A percentile compares a stretch with the other conserved stretches of the same genome.
Evolutionary conservation across 257 asterid genomes (phyloP).

Genomic region (Jacaranda copaia): DNA sequence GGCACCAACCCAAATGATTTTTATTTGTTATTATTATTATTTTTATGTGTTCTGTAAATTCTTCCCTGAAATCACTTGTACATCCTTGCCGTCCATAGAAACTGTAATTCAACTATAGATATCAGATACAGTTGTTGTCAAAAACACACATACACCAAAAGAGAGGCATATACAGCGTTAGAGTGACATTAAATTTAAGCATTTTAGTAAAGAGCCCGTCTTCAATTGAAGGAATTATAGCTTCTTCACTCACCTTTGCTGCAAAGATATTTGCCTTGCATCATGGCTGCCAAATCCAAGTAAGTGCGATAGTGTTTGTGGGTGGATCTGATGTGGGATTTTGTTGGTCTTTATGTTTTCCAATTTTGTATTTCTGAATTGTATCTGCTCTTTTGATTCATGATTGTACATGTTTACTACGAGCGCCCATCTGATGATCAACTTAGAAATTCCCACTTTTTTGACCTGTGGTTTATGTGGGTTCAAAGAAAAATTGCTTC

Average conservation of each 20-base stretch:
- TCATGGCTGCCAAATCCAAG: conserved; percentile 77
- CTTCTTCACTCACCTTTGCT: conserved; percentile 14
- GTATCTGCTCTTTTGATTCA: conserved; percentile 14
- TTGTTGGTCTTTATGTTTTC: conserved; percentile 35
- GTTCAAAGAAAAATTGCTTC: conserved; percentile 15
- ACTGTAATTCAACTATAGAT: conserved; percentile 28
- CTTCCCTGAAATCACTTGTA: conserved; percentile 26
- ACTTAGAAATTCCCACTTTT: conserved; percentile 14
- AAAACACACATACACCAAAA: neutral
- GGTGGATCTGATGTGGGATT: conserved; percentile 46
- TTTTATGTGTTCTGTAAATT: conserved; percentile 8
- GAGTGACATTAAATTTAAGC: conserved; percentile 32
- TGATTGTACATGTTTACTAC: neutral
- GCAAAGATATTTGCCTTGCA: conserved; percentile 26
- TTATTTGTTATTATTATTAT: neutral
- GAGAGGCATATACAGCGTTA: conserved; percentile 10
- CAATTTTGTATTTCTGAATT: conserved; percentile 7
- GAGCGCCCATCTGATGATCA: neutral
- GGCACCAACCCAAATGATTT: conserved; percentile 29
- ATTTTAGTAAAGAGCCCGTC: conserved; percentile 30
- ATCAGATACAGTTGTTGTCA: conserved; percentile 20
- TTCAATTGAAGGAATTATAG: conserved; percentile 18
- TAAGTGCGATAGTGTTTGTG: conserved; percentile 42
- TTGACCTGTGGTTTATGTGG: neutral
- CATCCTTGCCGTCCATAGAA: conserved; percentile 22